Evolutionary conservation across 169 alveolate genomes (phyloP).

Genomic region (Plasmodium vivax): DNA sequence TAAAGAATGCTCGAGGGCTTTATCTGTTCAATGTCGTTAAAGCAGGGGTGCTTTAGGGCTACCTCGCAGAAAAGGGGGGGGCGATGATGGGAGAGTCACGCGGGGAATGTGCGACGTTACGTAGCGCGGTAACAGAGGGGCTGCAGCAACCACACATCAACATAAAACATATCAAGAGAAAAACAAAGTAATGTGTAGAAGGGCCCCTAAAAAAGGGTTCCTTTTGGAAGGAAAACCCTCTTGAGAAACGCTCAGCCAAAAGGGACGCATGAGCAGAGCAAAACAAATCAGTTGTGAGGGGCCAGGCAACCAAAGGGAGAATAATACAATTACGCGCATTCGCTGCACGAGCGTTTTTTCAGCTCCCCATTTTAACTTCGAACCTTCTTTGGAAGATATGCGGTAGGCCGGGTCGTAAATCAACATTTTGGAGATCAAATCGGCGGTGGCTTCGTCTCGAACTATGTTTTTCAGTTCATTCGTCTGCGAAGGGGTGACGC

Average conservation of each 20-base stretch:
- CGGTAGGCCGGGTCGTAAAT: constrained; percentile 65
- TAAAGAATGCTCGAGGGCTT: not conserved
- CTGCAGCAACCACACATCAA: not conserved
- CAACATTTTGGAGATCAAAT: constrained; percentile 55
- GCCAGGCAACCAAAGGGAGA: not conserved
- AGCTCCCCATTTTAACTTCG: not conserved
- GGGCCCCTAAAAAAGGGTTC: not conserved
- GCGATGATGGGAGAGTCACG: not conserved
- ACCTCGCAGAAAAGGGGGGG: not conserved
- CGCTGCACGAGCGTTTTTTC: not conserved
- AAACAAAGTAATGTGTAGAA: not conserved
- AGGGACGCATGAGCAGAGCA: not conserved
- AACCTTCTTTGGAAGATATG: constrained; percentile 74
- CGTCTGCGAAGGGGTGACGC: not conserved
- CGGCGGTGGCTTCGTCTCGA: constrained; percentile 29
- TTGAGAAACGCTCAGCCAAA: not conserved
- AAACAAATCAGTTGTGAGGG: not conserved
- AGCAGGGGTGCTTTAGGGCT: constrained; percentile 63
- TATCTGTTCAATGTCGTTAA: constrained; percentile 33
- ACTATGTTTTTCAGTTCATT: constrained; percentile 24
- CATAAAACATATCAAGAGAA: not conserved
- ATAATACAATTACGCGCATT: not conserved
- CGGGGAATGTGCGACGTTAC: not conserved
- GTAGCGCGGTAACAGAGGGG: not conserved
- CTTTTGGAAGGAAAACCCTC: not conserved